Evolutionary conservation across 2,329 filamentous ascomycete genomes (phyloP).

Genomic region (Didymosphaeria variabile): DNA sequence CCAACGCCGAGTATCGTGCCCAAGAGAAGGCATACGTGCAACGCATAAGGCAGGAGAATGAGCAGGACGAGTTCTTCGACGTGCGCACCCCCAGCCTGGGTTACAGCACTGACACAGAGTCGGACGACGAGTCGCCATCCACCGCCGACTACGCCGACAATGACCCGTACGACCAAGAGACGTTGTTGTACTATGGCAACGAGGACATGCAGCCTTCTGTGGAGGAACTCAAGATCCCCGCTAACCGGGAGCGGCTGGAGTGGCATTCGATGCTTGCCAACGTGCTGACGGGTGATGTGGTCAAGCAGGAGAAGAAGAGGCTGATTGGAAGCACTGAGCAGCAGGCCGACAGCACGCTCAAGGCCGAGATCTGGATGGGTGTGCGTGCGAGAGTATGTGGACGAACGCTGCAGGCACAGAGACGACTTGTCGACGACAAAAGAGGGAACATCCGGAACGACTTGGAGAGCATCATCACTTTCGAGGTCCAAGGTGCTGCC

Average conservation of each 20-base stretch:
- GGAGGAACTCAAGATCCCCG: slow-evolving; percentile 88
- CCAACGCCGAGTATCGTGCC: slow-evolving; percentile 77
- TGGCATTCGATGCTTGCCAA: slow-evolving; percentile 99
- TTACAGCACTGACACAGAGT: slow-evolving; percentile 78
- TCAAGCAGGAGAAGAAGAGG: slow-evolving; percentile 97
- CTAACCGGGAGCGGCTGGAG: slow-evolving; percentile 88
- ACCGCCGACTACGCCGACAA: slow-evolving; percentile 83
- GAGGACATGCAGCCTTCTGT: slow-evolving; percentile 87
- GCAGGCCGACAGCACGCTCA: slow-evolving; percentile 73
- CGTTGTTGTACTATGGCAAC: slow-evolving; percentile 89
- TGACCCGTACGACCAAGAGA: slow-evolving; percentile 89
- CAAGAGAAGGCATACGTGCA: slow-evolving; percentile 97
- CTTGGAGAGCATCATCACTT: slow-evolving; percentile 89
- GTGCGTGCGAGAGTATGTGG: slow-evolving; percentile 85
- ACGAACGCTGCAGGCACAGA: slow-evolving; percentile 82
- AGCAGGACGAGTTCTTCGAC: slow-evolving; percentile 76
- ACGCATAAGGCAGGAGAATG: slow-evolving; percentile 81
- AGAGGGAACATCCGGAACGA: slow-evolving; percentile 75
- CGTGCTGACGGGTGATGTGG: slow-evolving; percentile 94
- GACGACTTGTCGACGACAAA: slow-evolving; percentile 86
- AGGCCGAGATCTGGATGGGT: slow-evolving; percentile 84
- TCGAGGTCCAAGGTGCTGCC: slow-evolving; percentile 91
- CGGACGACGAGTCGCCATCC: slow-evolving; percentile 88
- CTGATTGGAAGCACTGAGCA: slow-evolving; percentile 83
- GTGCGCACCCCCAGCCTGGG: slow-evolving; percentile 73